Base-by-base conservation (phyloP, 139 green algal genomes). In the Nannochloris sp. region DNA sequence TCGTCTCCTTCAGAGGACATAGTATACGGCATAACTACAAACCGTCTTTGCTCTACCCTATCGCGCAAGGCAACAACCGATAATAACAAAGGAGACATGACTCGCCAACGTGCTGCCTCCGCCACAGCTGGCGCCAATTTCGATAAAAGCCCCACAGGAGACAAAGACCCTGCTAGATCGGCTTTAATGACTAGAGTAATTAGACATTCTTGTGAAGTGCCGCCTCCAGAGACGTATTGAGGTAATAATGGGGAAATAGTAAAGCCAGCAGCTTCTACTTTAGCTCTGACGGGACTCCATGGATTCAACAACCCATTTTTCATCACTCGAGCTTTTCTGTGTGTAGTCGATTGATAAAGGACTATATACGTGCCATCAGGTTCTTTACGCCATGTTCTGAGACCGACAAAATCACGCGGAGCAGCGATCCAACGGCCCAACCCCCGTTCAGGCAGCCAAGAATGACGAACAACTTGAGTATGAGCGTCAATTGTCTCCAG, bases 361-460 rank as follows among this genome's bases (percentile, higher is more conserved):
- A 85, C 67, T 15, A 85, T 76, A 68, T 74, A 81, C 2, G 71
- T 78, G 31, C 78, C 78, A 61, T 85, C 78, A 2, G 64, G 58
- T 15, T 85, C 78, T 37, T 72, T 62, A 7, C 75, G 66, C 71
- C 71, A 85, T 12, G 65, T 72, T 24, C 78, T 68, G 53, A 81
- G 54, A 25, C 80, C 23, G 7, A 76, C 42, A 13, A 71, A 29
- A 45, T 81, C 54, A n/a, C 74, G 61, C 1, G 74, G 44, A 3
- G 71, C 58, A 53, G 10, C 36, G 25, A 65, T 3, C 19, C 42
- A 19, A 3, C 4, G 5, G 5, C 44, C 59, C 34, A 65, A 36
- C 14, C 37, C 24, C 6, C 27, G 23, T 37, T 48, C 14, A 13
- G 39, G 19, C 27, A 13, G 12, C 34, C 33, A 65, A 9, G 24